Base-by-base conservation (phyloP, 179 eudicot species). In the Heliamphora pulchella region DNA sequence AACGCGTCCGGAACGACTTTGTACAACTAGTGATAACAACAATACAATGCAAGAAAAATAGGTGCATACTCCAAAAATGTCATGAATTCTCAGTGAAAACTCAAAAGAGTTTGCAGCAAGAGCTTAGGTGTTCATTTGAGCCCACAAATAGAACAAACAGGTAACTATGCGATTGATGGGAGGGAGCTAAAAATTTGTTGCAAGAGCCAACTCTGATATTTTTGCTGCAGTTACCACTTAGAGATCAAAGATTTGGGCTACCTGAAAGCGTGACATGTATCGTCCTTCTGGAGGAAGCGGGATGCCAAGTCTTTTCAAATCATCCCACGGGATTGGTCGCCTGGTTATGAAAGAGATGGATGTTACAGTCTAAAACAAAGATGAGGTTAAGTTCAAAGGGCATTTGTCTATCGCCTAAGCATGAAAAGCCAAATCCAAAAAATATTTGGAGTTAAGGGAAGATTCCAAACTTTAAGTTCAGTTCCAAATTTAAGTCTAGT, bases 241-340 rank as follows among this genome's bases (percentile, higher is more conserved):
- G 39, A 6, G 14, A 57, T 22, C 4, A 66, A 75, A 39, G 22
- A 46, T 57, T 58, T 15, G 31, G 51, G 39, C 63, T 83, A 93
- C 98, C 98, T 94, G 88, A 82, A 82, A 91, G 82, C 98, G 96
- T 76, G 98, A 88, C 92, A 90, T 83, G 84, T 94, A 94, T 86
- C 90, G 86, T 78, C 98, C 99, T 87, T 96, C 99, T 18, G 98
- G 98, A 50, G 99, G 99, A 84, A 93, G 93, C 73, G 94, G 90
- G 63, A 96, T 92, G 71, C 98, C 98, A 43, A 96, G 94, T 86
- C 88, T 86, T 81, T 91, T 92, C 87, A 96, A 80, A 79, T 92
- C 99, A 81, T 94, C 97, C 39, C 74, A 82, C 15, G 99, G 99
- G 53, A 96, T 92, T 78, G 89, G 93, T 61, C 96, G 92, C 85